Conservation (phyloP, 2,329 filamentous ascomycete species). For the Reticulascus tulasneorum region DNA sequence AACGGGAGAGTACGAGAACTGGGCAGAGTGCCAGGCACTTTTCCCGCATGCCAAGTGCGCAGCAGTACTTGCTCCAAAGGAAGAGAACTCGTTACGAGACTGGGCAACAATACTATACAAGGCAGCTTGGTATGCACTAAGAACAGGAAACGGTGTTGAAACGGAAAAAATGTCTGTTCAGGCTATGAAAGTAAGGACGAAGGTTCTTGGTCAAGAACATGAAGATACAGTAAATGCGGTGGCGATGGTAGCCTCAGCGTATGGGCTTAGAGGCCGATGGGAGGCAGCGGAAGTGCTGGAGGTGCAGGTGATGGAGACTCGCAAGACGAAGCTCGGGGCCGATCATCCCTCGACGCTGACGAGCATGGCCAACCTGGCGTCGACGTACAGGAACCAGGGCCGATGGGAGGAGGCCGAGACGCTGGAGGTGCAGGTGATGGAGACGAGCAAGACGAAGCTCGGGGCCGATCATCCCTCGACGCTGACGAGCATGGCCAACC, state of each 20-base stretch:
- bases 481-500: too few relatives aligned
- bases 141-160: conserved; percentile 3
- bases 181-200: conserved; percentile 6
- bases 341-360: conserved; percentile 5
- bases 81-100: too few relatives aligned
- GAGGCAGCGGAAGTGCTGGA: conserved; percentile 11
- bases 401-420: too few relatives aligned
- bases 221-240: conserved; percentile 6
- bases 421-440: too few relatives aligned
- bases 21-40: too few relatives aligned
- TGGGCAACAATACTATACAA: conserved; percentile 5
- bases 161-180: conserved; percentile 6
- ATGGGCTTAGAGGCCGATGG: conserved; percentile 6
- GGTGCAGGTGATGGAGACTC: conserved; percentile 4
- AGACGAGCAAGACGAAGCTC: too few relatives aligned
- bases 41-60: too few relatives aligned
- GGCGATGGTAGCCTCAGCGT: conserved; percentile 7
- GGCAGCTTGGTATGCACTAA: conserved; percentile 6
- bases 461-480: too few relatives aligned
- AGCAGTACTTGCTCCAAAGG: too few relatives aligned
- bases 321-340: conserved; percentile 7
- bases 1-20: too few relatives aligned
- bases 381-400: too few relatives aligned
- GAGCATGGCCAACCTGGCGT: not conserved
- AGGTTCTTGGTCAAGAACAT: conserved; percentile 5